phyloP scores from a whole-genome alignment of 345 rosid genomes.

The Gossypioides kirkii region DNA sequence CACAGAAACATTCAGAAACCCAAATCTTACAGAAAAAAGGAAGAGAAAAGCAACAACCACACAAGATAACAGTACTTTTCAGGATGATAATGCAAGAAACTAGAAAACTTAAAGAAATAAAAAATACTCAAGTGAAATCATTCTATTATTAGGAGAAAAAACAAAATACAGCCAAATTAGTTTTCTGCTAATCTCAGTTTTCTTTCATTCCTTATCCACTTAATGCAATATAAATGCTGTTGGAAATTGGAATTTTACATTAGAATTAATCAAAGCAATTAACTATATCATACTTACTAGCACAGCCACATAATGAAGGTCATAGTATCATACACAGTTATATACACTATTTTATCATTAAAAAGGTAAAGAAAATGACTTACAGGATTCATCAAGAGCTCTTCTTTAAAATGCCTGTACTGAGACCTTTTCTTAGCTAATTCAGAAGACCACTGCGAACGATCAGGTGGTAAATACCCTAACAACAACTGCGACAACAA shows the following conservation, averaged over 20 bases:
- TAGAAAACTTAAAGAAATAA: not conserved
- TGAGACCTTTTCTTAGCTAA: constrained; percentile 84
- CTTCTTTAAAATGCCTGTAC: constrained; percentile 82
- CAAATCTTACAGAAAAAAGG: constrained; percentile 1
- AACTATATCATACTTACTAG: not conserved
- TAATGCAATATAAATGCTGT: not conserved
- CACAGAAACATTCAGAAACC: constrained; percentile 39
- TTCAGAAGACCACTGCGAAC: constrained; percentile 71
- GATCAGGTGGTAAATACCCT: constrained; percentile 80
- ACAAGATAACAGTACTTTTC: not conserved
- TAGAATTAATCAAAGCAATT: not conserved
- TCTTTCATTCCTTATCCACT: not conserved
- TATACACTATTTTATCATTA: not conserved
- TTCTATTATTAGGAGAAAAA: not conserved
- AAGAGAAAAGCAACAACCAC: not conserved
- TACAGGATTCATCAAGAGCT: constrained; percentile 93
- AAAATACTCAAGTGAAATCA: not conserved
- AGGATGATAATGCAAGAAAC: not conserved
- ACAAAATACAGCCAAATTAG: not conserved
- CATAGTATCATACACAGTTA: not conserved
- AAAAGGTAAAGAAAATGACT: not conserved
- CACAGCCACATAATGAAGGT: not conserved
- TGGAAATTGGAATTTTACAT: not conserved
- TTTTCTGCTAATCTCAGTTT: not conserved
- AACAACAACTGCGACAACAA: constrained; percentile 62